Conservation (phyloP, 768 basidiomycete genomes). For the Naematelia aurantialba region DNA sequence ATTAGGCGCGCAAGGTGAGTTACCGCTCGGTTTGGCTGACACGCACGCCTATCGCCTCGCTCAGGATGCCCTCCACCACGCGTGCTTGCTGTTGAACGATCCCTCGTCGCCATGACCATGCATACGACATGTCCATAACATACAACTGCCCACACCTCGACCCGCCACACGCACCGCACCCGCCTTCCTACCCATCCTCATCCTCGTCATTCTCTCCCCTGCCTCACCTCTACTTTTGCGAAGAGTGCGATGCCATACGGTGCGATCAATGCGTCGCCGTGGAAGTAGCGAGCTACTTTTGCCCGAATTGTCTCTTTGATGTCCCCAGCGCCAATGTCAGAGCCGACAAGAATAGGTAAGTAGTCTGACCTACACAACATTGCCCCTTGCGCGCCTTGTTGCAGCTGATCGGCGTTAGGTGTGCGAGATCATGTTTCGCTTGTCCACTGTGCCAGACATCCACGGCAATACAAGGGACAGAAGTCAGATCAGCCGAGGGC, state of each 20-base stretch:
- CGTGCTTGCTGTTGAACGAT: neutral
- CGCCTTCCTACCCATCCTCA: slow-evolving; percentile 62
- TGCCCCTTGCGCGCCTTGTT: too few species aligned
- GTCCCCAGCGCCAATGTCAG: slow-evolving; percentile 98
- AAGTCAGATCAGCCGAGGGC: slow-evolving; percentile 55
- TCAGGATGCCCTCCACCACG: neutral
- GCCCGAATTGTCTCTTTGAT: slow-evolving; percentile 96
- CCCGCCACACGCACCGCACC: slow-evolving; percentile 65
- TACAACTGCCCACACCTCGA: slow-evolving; percentile 51
- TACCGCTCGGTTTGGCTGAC: neutral
- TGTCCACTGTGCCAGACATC: slow-evolving; percentile 92
- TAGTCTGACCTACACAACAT: neutral
- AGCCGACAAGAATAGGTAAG: slow-evolving; percentile 90
- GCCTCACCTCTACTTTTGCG: slow-evolving; percentile 87
- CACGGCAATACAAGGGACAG: slow-evolving; percentile 72
- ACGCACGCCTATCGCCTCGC: neutral
- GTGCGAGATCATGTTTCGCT: slow-evolving; percentile 94
- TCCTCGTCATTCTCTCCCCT: slow-evolving; percentile 77
- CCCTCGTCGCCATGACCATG: neutral
- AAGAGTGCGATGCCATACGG: slow-evolving; percentile 93
- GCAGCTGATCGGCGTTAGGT: slow-evolving; percentile 58
- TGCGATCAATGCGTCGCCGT: slow-evolving; percentile 88
- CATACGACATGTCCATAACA: slow-evolving; percentile 27
- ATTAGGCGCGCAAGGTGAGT: neutral
- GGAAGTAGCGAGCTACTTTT: slow-evolving; percentile 96